Evolutionary conservation across 2,329 filamentous ascomycete genomes (phyloP), one percentile per base, ranked within the genome.

Genomic region (Fonsecaea multimorphosa): DNA sequence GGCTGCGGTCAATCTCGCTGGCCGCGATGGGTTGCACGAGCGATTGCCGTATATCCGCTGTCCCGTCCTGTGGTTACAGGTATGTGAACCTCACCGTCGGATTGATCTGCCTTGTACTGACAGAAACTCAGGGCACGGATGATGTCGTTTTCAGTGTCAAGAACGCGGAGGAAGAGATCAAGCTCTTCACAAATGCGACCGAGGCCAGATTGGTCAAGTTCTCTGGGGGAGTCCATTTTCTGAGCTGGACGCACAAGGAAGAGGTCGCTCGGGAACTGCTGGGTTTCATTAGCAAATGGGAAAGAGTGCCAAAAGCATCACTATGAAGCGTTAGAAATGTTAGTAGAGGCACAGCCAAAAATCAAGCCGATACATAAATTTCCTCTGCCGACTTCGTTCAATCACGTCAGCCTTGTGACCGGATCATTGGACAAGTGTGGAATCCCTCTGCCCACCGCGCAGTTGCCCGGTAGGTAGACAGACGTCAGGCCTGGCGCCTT

Each of bases 1-100:
- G 82, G 81, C 81, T 16, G 77, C 79, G 1, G 80, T 83, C 61
- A 83, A 82, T 65, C 71, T 85, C 16, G 69, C 76, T 14, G 81
- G 82, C 59, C 75, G 83, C 1, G 84, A 85, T 72, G 80, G 81
- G 1, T 68, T 86, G 70, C 77, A 81, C 64, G 70, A 75, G 4
- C 71, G 83, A 11, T 65, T 85, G 22, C 75, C 72, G 1, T 82
- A 85, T 73, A 74, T 86, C 2, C 72, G 70, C 52, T 84, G 83
- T 73, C 84, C 83, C 0, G 82, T 86, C 1, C 68, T 81, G 54
- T 85, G 83, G 83, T 64, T 85, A 65, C 80, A 82, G 70, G 79
- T 76, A 60, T 72, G 75, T 71, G 24, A 32, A 34, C 14, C 3
- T n/a, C 29, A 52, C 31, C 24, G 11, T 27, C 22, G 29, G 46